Base-by-base conservation (phyloP, 768 basidiomycete genomes). In the Boletus fagicola region DNA sequence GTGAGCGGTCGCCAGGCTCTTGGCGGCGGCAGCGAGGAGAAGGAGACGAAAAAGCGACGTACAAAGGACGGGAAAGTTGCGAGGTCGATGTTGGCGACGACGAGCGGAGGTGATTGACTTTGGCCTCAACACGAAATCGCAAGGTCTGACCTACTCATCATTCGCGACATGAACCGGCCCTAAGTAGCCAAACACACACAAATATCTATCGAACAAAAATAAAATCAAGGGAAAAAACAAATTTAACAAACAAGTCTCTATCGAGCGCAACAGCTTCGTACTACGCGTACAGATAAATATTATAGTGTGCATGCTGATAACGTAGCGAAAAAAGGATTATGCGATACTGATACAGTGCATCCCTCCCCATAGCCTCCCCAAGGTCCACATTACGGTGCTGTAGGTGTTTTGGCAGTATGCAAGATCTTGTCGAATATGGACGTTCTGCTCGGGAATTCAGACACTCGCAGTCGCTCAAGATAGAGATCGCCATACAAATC, bases 331-430 rank as follows among this genome's bases (percentile, higher is more conserved):
- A 20, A 49, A 53, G 57, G 57, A 53, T 51, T 40, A 59, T 69
- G 64, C 53, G 53, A 40, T 73, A 72, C 70, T 70, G 70, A 64
- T 72, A 72, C 72, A 72, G 57, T 68, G 68, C 47, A 63, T 58
- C 57, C 59, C 51, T 56, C 54, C 52, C 36, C 57, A 31, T 51
- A 33, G 22, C 62, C 38, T n/a, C 35, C 35, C n/a, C 54, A 56
- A 22, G 58, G 61, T 69, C 65, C 68, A 55, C 60, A 67, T 71
- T 69, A 68, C 24, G 33, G 56, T 65, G 65, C 49, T 60, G 40
- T 65, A 65, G 49, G 46, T 58, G 65, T 51, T 50, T 67, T 69
- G 56, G 63, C 63, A 65, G 57, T 71, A 70, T 70, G 70, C 70
- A 70, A 72, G 61, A 72, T 65, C 54, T 30, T 9, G 56, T 50